Evolutionary conservation across 768 basidiomycete species (phyloP).

Genomic region (Antrodiella citrinella): DNA sequence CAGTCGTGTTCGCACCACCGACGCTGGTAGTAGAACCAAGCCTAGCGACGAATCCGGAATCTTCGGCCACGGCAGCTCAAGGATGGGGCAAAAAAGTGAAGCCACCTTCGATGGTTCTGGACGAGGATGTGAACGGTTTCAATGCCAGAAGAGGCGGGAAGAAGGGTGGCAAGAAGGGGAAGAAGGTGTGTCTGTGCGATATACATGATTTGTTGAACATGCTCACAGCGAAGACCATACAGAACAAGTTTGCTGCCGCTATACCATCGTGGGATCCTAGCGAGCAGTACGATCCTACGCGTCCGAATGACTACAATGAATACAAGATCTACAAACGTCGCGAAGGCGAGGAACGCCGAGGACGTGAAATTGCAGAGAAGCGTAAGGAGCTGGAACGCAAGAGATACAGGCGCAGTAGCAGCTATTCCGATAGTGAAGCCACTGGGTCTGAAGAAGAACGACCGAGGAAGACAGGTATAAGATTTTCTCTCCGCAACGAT

Average conservation of each 20-base stretch:
- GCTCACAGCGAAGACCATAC: slow-evolving; percentile 4
- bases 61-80: slow-evolving; percentile 33
- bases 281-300: slow-evolving; percentile 73
- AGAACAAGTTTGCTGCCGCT: slow-evolving; percentile 56
- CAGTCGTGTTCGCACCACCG: slow-evolving; percentile 67
- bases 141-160: slow-evolving; percentile 50
- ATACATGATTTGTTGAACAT: not conserved
- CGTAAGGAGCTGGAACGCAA: slow-evolving; percentile 48
- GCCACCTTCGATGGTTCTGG: slow-evolving; percentile 84
- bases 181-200: slow-evolving; percentile 54
- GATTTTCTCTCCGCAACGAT: too few relatives aligned
- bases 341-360: slow-evolving; percentile 67
- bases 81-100: slow-evolving; percentile 88
- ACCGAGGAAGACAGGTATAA: slow-evolving; percentile 62
- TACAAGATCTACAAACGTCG: slow-evolving; percentile 76
- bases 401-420: slow-evolving; percentile 35
- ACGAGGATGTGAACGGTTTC: slow-evolving; percentile 85
- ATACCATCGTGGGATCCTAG: slow-evolving; percentile 65
- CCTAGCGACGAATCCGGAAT: slow-evolving; percentile 24
- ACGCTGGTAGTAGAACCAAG: slow-evolving; percentile 34
- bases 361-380: slow-evolving; percentile 34
- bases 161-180: slow-evolving; percentile 49
- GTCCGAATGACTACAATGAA: slow-evolving; percentile 86
- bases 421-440: slow-evolving; percentile 58
- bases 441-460: slow-evolving; percentile 59